A percentile compares a stretch with the other conserved stretches of the same genome.
Evolutionary conservation across 129 eudicot species (phyloP).

Genomic region (Escallonia herrerae): DNA sequence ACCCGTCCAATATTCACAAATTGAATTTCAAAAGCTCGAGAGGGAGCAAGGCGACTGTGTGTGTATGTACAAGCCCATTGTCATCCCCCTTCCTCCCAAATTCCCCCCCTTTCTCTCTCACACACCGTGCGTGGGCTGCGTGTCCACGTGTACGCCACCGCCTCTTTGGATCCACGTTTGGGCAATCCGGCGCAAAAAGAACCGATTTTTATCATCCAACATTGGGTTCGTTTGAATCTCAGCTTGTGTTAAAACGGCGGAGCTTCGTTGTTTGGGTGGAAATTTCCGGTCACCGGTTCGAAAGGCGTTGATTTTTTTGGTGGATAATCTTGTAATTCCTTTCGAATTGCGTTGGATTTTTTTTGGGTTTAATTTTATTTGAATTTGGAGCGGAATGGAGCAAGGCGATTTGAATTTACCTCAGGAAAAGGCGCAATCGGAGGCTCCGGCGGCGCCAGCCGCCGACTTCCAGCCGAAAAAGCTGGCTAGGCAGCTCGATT

Average conservation of each 20-base stretch:
- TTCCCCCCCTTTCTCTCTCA: slow-evolving; percentile 5
- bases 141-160: not conserved
- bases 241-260: slow-evolving; percentile 20
- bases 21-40: slow-evolving; percentile 83
- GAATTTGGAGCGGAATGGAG: slow-evolving; percentile 41
- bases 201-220: too few relatives aligned
- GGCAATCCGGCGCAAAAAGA: too few relatives aligned
- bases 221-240: slow-evolving; percentile 4
- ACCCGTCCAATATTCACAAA: slow-evolving; percentile 37
- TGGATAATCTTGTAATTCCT: not conserved
- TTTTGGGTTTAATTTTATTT: not conserved
- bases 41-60: slow-evolving; percentile 46
- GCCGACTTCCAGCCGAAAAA: slow-evolving; percentile 62
- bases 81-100: slow-evolving; percentile 18
- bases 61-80: slow-evolving; percentile 16
- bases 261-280: not conserved
- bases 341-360: too few relatives aligned
- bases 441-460: slow-evolving; percentile 29
- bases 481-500: slow-evolving; percentile 86
- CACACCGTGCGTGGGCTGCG: too few relatives aligned
- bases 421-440: slow-evolving; percentile 47
- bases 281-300: slow-evolving; percentile 1
- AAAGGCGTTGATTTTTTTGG: slow-evolving; percentile 15
- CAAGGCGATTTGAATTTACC: slow-evolving; percentile 57
- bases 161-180: not conserved